Evolutionary conservation across 148 eudicot species (phyloP), one percentile per base, ranked within the genome.

Genomic region (Salicornia ramosissima): DNA sequence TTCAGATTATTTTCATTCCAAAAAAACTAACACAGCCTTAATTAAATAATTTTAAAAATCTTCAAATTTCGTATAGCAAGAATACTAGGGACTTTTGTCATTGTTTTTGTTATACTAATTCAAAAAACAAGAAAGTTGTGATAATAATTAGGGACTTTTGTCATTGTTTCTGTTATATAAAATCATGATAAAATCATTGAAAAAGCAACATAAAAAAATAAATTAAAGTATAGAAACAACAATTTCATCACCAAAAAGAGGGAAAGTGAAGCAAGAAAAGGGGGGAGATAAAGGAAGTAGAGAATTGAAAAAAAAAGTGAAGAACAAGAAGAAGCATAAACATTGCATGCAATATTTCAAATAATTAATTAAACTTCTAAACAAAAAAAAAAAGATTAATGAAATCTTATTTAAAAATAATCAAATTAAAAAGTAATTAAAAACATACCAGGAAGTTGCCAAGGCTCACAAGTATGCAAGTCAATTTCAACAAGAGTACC

Each of bases 371-470:
- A 19, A 24, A 55, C 24, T 34, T 22, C 22, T 28, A 16, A 57
- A 28, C 1, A 16, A 42, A 24, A n/a, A 12, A n/a, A 63, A 12
- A 5, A 3, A 39, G 3, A 39, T 59, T 6, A 72, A 67, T 59
- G 1, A 49, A 52, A 30, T 45, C 21, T n/a, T n/a, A n/a, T n/a
- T n/a, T n/a, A n/a, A n/a, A 22, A 71, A 52, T 14, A 36, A 25
- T 29, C 30, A 65, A 49, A 36, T n/a, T 33, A 5, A 34, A 0
- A 34, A 3, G 22, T 15, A 10, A 36, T 2, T 15, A 49, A 7
- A 13, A 63, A 75, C 83, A 6, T 74, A 88, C 98, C 97, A 65
- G 98, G 98, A 74, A 93, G 98, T 79, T 93, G 97, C 98, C 98
- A 93, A 77, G 98, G 98, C 79, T 93, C 98, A 84, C 92, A 86